Evolutionary conservation across 768 basidiomycete genomes (phyloP).

Genomic region (Dendrothele bispora): DNA sequence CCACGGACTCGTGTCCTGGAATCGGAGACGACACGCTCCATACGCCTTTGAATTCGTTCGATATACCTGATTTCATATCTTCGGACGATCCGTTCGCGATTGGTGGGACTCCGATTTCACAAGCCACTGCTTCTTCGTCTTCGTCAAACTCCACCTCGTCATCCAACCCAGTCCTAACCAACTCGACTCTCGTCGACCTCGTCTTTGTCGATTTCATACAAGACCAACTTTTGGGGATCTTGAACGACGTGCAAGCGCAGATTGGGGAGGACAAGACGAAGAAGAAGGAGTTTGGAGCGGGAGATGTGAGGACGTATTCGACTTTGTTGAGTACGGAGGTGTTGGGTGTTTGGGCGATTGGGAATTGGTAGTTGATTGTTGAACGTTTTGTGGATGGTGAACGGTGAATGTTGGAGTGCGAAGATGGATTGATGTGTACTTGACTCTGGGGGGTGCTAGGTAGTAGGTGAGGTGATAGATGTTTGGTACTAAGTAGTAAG

Average conservation of each 20-base stretch:
- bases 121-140: no score
- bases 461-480: no score
- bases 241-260: conserved; percentile 54
- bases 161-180: no score
- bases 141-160: no score
- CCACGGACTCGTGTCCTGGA: conserved; percentile 68
- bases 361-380: no score
- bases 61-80: conserved; percentile 56
- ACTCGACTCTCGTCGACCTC: conserved; percentile 61
- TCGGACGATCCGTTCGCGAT: no score
- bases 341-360: conserved; percentile 58
- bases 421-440: no score
- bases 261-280: not conserved
- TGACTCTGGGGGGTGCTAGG: no score
- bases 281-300: conserved; percentile 44
- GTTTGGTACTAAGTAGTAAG: no score
- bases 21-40: conserved; percentile 75
- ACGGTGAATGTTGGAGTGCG: no score
- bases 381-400: no score
- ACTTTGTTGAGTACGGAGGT: conserved; percentile 47
- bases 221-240: conserved; percentile 43
- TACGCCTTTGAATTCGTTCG: conserved; percentile 55
- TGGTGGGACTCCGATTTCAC: no score
- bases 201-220: conserved; percentile 77
- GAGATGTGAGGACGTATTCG: conserved; percentile 59